Conservation (phyloP, 345 rosid genomes). For the Mallotus nudiflorus region DNA sequence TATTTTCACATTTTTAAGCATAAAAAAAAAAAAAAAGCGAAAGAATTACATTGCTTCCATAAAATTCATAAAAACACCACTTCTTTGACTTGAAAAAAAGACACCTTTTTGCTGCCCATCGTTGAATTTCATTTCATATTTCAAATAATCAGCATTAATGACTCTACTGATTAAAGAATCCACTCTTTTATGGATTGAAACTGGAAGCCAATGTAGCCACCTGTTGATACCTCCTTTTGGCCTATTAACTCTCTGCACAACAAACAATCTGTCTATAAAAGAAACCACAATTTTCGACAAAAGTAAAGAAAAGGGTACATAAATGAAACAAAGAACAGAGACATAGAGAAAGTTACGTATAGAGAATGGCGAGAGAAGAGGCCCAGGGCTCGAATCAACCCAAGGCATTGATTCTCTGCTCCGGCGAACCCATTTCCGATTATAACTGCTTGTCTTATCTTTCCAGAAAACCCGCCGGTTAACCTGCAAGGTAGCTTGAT, state of each 20-base stretch:
- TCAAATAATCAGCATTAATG: conserved; percentile 3
- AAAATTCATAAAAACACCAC: conserved; percentile 53
- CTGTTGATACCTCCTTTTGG: conserved; percentile 27
- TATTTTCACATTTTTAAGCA: neutral
- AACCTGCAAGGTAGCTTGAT: conserved; percentile 37
- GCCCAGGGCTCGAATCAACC: conserved; percentile 82
- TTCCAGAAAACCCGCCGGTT: conserved; percentile 15
- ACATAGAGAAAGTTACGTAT: conserved; percentile 36
- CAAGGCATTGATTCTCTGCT: conserved; percentile 89
- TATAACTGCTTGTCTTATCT: conserved; percentile 58
- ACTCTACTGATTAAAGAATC: conserved; percentile 6
- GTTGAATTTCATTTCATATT: neutral
- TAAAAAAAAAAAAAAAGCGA: neutral
- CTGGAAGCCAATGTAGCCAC: conserved; percentile 30
- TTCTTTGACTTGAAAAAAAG: conserved; percentile 28
- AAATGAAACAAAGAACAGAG: neutral
- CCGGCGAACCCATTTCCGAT: conserved; percentile 90
- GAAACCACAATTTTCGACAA: too few relatives aligned
- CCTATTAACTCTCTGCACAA: conserved; percentile 21
- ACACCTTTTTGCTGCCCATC: conserved; percentile 22
- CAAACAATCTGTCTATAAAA: neutral
- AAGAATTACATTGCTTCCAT: neutral
- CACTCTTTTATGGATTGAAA: conserved; percentile 16
- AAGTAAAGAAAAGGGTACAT: neutral
- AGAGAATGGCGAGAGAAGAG: conserved; percentile 60